A percentile compares a stretch with the other conserved stretches of the same genome.
Evolutionary conservation across 345 rosid species (phyloP).

Genomic region (Corymbia maculata): DNA sequence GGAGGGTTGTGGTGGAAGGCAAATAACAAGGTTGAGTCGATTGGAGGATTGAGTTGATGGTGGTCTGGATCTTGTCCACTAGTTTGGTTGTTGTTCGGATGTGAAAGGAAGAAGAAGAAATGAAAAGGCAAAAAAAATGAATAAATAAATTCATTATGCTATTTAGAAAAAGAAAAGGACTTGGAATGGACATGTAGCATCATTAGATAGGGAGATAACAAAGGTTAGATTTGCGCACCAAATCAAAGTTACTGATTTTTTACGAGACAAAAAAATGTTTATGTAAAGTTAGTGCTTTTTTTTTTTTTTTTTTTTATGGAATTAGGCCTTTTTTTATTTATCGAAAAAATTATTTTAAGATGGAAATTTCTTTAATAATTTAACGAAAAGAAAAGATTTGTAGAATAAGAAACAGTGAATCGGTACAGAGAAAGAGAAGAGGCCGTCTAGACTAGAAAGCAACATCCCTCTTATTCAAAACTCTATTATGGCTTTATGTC

Average conservation of each 20-base stretch:
- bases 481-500: not conserved
- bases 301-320: not conserved
- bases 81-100: not conserved
- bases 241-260: not conserved
- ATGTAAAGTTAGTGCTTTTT: not conserved
- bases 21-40: not conserved
- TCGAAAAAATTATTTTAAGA: too few species aligned
- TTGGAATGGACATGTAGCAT: not conserved
- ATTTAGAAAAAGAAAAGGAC: too few species aligned
- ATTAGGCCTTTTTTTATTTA: too few species aligned
- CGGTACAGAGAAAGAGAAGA: not conserved
- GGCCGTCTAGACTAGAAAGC: not conserved
- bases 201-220: not conserved
- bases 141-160: not conserved
- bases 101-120: not conserved
- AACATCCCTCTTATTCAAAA: not conserved
- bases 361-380: not conserved
- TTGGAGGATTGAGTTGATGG: not conserved
- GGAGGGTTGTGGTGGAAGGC: not conserved
- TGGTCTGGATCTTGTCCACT: not conserved
- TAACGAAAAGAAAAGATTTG: conserved; percentile 9
- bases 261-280: not conserved
- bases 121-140: not conserved
- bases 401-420: not conserved
- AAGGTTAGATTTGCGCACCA: not conserved